Base-by-base conservation (phyloP, 805 yeast species). In the Teunomyces funiuensis region DNA sequence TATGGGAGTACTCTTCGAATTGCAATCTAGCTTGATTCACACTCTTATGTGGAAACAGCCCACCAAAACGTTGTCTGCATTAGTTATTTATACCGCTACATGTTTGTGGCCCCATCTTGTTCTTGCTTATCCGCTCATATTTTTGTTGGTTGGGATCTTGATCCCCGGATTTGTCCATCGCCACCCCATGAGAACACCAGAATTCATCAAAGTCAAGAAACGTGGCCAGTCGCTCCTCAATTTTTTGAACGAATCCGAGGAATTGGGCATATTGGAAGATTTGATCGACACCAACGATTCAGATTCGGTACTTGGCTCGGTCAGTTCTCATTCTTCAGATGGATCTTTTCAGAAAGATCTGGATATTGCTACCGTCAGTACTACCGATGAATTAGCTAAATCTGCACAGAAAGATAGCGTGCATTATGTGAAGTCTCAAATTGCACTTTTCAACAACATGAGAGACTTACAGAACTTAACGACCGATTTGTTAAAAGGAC, bases 1-100 rank as follows among this genome's bases (percentile, higher is more conserved):
- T 41, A 69, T 82, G 70, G 78, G 82, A 20, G 63, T 68, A 0
- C 53, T 85, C 7, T 83, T 85, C 50, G 73, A 66, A 30, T 42
- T 81, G 2, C 91, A 85, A 51, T 83, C 82, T 49, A 79, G 80
- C 2, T 30, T 83, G 1, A 68, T 82, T 5, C 76, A 79, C 37
- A 55, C 85, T 0, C 44, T 87, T 17, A 76, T 86, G 4, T 90
- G 97, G 97, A 77, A 80, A 44, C 69, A 73, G 19, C 90, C 95
- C 0, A 69, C 85, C 0, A 74, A 79, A 46, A 89, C 97, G 0
- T 48, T 89, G 4, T 68, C 83, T 0, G 57, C 69, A 16, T 61
- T 88, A 40, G 65, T 83, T 4, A 46, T 80, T 1, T 82, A 84
- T 49, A 82, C 96, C 0, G 71, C 80, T 45, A 65, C 82, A 1